Base-by-base conservation (phyloP, 78 protist genomes). In the Dictyostelium discoideum region DNA sequence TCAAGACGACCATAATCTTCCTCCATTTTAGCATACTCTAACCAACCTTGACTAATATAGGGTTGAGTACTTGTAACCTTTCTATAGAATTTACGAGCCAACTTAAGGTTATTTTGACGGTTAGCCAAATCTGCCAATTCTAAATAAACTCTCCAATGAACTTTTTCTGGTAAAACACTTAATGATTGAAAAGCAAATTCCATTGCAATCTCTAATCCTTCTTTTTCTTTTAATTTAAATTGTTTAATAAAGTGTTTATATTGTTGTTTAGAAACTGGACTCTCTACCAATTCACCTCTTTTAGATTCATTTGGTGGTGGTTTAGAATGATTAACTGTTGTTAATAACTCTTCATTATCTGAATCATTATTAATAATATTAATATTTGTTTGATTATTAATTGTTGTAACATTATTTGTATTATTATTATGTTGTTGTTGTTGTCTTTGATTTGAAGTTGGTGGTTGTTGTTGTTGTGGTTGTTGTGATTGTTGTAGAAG, bases 1-100 rank as follows among this genome's bases (percentile, higher is more conserved):
- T 26, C 92, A 5, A 98, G 74, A 39, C 96, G 92, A 63, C 98
- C 98, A 7, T 80, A 92, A 79, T 98, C 99, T 57, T 97, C 98
- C 60, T 98, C 98, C 97, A 98, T 95, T 84, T 98, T 98, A 54
- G 99, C 98, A 83, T 96, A 90, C 88, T 98, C 99, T 40, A 97
- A 85, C 99, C 99, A 98, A 32, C 97, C 96, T 54, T 93, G 97
- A 50, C 93, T 78, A 4, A 84, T 92, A 29, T 83, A 80, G 2
- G 98, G 97, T 40, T 83, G 92, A 44, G 93, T 80, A 3, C 54
- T 74, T 32, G 93, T 95, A 0, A 92, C 97, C 3, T 65, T 69
- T 22, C 97, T 40, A 20, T 93, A 96, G 80, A 84, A 96, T 46
- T 83, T 78, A 4, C 97, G 37, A 1, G 98, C 98, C 83, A 86